Evolutionary conservation across 805 yeast genomes (phyloP), one percentile per base, ranked within the genome.

Genomic region (Sugiyamaella qingdaonensis): DNA sequence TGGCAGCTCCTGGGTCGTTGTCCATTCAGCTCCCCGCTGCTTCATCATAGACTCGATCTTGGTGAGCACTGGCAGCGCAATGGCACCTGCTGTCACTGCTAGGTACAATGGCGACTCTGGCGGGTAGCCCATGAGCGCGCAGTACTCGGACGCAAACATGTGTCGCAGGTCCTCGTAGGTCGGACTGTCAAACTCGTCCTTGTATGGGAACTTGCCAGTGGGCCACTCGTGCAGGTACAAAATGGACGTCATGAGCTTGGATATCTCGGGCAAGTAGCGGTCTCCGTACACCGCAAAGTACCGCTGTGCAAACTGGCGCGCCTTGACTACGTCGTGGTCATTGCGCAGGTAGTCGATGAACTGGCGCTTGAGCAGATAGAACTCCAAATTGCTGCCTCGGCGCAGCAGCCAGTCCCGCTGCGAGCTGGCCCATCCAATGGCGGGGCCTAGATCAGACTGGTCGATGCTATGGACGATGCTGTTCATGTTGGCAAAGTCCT

Each of bases 1-100:
- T 2, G 88, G 87, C 14, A 84, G 63, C 65, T 85, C 89, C 60
- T 79, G 73, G 32, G 68, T 65, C 0, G 83, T 74, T 0, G 82
- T 74, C 86, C 86, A 82, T 49, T 76, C 79, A 2, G 80, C 66
- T 5, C 68, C 68, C 27, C 69, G 64, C 11, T 65, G 58, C 44
- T 62, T 64, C 67, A 70, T 73, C 33, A 78, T 67, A 37, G 68
- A 68, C 44, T 75, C 73, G 58, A 77, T 77, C 61, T 81, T 82
- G 46, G 77, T 68, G 49, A 80, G 75, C 46, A 65, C 72, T 18
- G 84, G 85, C 47, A 81, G 67, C 4, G 86, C 78, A 11, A 79
- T 66, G 16, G 77, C 70, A 13, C 85, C 82, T 2, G 85, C 75
- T 33, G 79, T 62, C 0, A 79, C 65, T 0, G 83, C 73, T 47